Evolutionary conservation across 2,329 filamentous ascomycete genomes (phyloP), one percentile per base, ranked within the genome.

Genomic region (Trichoderma pleuroti): DNA sequence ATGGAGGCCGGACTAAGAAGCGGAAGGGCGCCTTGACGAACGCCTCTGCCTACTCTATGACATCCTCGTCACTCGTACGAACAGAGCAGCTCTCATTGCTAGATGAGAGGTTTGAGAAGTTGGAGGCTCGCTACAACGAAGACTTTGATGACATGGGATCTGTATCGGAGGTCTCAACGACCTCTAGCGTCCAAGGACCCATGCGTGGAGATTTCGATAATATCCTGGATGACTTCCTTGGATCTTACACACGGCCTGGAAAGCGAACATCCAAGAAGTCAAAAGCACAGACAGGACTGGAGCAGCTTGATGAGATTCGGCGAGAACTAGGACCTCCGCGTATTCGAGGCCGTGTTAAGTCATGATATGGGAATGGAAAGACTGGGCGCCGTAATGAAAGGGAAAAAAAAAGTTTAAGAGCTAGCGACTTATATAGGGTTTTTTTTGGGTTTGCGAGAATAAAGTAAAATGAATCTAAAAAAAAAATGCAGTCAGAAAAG

Each of bases 181-280:
- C 87, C 68, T 93, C 91, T 1, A 91, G 88, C 73, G 90, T 93
- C 1, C 87, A 82, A 78, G 91, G 91, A 0, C 87, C 91, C 11
- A 83, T 93, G 46, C 86, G 93, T 59, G 84, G 86, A 49, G 94
- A 98, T 78, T 97, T 99, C 80, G 91, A 97, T 78, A 88, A 85
- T 72, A 93, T 98, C 78, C 90, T 99, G 85, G 95, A 98, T 78
- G 94, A 97, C 70, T 99, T 99, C 82, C 82, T 98, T 30, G 92
- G 90, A 10, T 90, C 85, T 39, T 91, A 93, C 78, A 88, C 88
- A 11, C 91, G 89, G 81, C 86, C 86, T 28, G 91, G 91, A 2
- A 94, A 93, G 83, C 91, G 90, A 79, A 84, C 86, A 12, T 87
- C 93, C 24, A 95, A 94, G 83, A 93, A 94, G 82, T 91, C 91